A percentile compares a stretch with the other conserved stretches of the same genome.
Conservation (phyloP, 768 basidiomycete species). For the Leccinum pellstonianum region DNA sequence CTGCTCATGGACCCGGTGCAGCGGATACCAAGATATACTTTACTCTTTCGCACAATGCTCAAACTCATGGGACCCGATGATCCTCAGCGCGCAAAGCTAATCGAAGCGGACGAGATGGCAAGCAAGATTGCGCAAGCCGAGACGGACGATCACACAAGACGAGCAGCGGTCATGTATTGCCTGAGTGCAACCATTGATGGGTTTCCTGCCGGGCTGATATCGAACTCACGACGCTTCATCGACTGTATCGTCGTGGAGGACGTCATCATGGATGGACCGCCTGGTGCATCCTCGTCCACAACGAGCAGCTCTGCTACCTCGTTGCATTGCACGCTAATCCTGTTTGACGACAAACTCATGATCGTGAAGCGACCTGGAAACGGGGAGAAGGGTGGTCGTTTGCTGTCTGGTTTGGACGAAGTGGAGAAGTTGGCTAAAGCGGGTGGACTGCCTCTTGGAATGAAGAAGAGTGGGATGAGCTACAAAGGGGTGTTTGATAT, state of each 20-base stretch:
- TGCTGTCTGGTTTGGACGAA: constrained; percentile 74
- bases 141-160: constrained; percentile 86
- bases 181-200: constrained; percentile 82
- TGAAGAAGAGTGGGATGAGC: constrained; percentile 78
- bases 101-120: constrained; percentile 85
- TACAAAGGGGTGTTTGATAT: constrained; percentile 86
- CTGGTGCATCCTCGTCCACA: constrained; percentile 42
- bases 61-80: constrained; percentile 83
- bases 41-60: constrained; percentile 90
- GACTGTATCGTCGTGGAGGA: constrained; percentile 96
- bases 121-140: constrained; percentile 90
- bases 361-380: constrained; percentile 82
- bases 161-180: constrained; percentile 85
- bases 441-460: constrained; percentile 57
- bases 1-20: constrained; percentile 96
- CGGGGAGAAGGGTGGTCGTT: constrained; percentile 71
- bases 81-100: constrained; percentile 71
- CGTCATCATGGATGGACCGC: constrained; percentile 47
- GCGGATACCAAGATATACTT: constrained; percentile 90
- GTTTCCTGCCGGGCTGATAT: constrained; percentile 90
- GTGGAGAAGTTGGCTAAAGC: constrained; percentile 69
- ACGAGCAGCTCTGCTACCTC: constrained; percentile 43
- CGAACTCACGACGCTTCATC: constrained; percentile 81
- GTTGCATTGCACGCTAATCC: constrained; percentile 83
- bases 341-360: constrained; percentile 93